A percentile compares a stretch with the other conserved stretches of the same genome.
phyloP scores from a whole-genome alignment of 2,329 filamentous ascomycete species.

The Incumbomyces delicatus region DNA sequence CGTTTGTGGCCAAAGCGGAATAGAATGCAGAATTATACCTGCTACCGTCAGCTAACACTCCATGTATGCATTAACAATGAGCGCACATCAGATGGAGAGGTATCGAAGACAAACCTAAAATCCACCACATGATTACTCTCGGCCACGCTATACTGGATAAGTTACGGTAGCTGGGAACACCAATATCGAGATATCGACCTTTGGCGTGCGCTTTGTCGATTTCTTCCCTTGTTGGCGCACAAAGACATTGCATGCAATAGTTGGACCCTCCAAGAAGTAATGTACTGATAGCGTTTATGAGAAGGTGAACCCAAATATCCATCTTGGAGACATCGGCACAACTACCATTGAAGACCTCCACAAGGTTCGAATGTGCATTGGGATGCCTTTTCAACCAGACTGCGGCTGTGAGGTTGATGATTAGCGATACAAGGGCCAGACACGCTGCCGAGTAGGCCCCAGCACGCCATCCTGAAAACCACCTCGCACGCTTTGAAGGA shows the following conservation, averaged over 20 bases:
- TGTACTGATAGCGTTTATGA: constrained; percentile 29
- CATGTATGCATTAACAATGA: background rate
- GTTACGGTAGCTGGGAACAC: constrained; percentile 24
- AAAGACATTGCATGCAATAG: constrained; percentile 28
- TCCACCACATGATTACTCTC: constrained; percentile 17
- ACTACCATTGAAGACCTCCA: constrained; percentile 13
- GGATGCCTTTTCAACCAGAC: constrained; percentile 11
- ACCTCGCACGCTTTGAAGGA: background rate
- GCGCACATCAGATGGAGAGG: constrained; percentile 22
- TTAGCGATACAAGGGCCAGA: constrained; percentile 11
- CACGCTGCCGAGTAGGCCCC: constrained; percentile 12
- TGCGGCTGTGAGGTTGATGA: constrained; percentile 14
- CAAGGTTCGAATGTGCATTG: constrained; percentile 2
- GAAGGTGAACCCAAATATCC: constrained; percentile 23
- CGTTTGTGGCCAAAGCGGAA: constrained; percentile 16
- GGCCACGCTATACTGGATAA: constrained; percentile 11
- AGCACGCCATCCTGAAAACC: constrained; percentile 15
- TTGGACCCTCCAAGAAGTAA: constrained; percentile 26
- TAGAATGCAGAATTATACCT: constrained; percentile 25
- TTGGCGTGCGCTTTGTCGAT: constrained; percentile 25
- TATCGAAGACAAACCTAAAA: constrained; percentile 18
- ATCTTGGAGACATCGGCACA: constrained; percentile 10
- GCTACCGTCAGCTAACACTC: constrained; percentile 8
- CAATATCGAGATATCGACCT: constrained; percentile 25
- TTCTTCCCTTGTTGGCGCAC: constrained; percentile 25